Base-by-base conservation (phyloP, 805 yeast species). In the Candida alai region DNA sequence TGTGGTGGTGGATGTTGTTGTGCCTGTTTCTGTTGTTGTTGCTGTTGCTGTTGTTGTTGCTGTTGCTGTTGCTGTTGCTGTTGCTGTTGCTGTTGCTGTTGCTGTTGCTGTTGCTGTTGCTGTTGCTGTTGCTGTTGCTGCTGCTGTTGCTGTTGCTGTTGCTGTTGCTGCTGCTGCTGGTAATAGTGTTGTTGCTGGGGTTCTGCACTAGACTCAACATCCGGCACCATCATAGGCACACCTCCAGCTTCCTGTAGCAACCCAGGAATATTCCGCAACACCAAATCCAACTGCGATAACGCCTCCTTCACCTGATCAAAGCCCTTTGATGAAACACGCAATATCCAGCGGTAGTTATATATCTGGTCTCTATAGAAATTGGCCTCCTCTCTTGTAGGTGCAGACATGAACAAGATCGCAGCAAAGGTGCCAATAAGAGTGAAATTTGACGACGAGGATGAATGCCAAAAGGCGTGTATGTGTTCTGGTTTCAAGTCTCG, bases 361-460 rank as follows among this genome's bases (percentile, higher is more conserved):
- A 89, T 71, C 42, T 80, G 80, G 42, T 78, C 84, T 47, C 76
- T 72, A 57, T 75, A 86, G 30, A 72, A 65, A 25, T 64, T 65
- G 0, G 82, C 72, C 49, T 87, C 96, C 35, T 79, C 85, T 12
- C 70, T 56, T 0, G 73, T 49, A 6, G 68, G 55, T 1, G 93
- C 65, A 0, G 96, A 83, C 11, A 81, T 80, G 47, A 73, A 84
- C 35, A 89, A 60, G 9, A 89, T 64, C 0, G 94, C 80, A 0
- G 96, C 95, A 68, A 89, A 89, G 0, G 90, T 76, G 2, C 96
- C 96, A 24, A 88, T 85, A 23, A 85, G 59, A 5, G 95, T 78
- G 43, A 89, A 76, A 49, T 85, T 86, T 10, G 83, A 71, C 0
- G 93, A 70, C 0, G 95, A 75, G 2, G 88, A 76, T 2, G 88